Conservation (phyloP, 2,329 filamentous ascomycete genomes). For the Ophiosphaerella herpotricha region DNA sequence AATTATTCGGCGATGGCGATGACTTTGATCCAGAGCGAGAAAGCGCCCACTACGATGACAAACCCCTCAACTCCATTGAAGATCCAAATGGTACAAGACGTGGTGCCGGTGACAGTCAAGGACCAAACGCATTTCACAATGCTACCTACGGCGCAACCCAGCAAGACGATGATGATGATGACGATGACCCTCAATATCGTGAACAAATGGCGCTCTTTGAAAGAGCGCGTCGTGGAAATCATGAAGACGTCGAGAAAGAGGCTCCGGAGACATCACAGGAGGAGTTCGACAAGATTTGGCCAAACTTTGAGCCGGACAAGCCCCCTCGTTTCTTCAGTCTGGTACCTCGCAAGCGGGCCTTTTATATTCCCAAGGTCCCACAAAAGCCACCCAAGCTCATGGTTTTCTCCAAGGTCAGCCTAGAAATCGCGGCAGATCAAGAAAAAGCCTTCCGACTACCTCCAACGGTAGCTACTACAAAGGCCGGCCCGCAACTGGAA, state of each 20-base stretch:
- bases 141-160: constrained; percentile 21
- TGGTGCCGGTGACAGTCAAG: constrained; percentile 16
- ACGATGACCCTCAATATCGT: constrained; percentile 39
- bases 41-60: constrained; percentile 41
- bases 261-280: constrained; percentile 75
- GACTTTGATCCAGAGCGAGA: constrained; percentile 27
- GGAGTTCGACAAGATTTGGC: constrained; percentile 78
- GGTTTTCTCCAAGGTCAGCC: constrained; percentile 81
- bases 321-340: constrained; percentile 81
- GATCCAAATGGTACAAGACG: constrained; percentile 8
- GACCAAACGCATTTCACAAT: constrained; percentile 21
- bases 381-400: constrained; percentile 79
- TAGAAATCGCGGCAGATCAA: constrained; percentile 85
- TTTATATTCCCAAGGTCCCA: constrained; percentile 78
- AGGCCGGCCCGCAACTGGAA: constrained; percentile 53
- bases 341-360: constrained; percentile 78
- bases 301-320: constrained; percentile 75
- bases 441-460: constrained; percentile 79
- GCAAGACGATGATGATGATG: constrained; percentile 35
- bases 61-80: constrained; percentile 44
- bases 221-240: constrained; percentile 32
- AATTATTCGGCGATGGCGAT: constrained; percentile 32
- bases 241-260: constrained; percentile 60
- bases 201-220: constrained; percentile 43
- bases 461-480: constrained; percentile 59